Base-by-base conservation (phyloP, 345 rosid species). In the Atalantia buxifolia region DNA sequence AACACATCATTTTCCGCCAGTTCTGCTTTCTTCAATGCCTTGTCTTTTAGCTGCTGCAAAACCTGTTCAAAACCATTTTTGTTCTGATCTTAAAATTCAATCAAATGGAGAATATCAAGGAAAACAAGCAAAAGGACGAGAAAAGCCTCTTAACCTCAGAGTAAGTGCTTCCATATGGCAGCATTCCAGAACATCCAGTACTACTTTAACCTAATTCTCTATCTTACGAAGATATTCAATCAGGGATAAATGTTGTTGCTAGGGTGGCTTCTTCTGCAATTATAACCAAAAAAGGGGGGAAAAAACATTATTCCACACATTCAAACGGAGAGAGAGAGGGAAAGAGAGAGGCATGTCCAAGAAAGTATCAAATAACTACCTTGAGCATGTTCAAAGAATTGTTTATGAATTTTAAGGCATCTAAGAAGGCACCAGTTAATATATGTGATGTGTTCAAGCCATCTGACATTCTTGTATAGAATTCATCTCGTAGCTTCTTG, bases 201-300 rank as follows among this genome's bases (percentile, higher is more conserved):
- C 90, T 76, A 69, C 83, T 74, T 82, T 86, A 10, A 89, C 88
- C 87, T 88, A 90, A 76, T 78, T 88, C 83, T 88, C 90, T 2
- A 92, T 60, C 78, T 88, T 92, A 64, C 57, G 38, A 25, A 95
- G 94, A 77, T 94, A 92, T 21, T 81, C 88, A 77, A 90, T 75
- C 76, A 84, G 62, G 5, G 93, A 86, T 80, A 85, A 30, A 72
- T 85, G 79, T 14, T 88, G 87, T 80, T 93, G 93, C 81, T 87
- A 90, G 75, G 86, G 92, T 65, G 80, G 89, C 88, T 90, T 92
- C 86, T 92, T 95, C 99, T 92, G 95, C 4, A 80, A 65, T 74
- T 21, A 74, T 62, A 19, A 28, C 6, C 2, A 27, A 62, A 31
- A 18, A 40, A 5, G 9, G 21, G 13, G 16, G 28, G 40, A 2